phyloP scores from a whole-genome alignment of 73 alveolate species.

The Halteria grandinella region DNA sequence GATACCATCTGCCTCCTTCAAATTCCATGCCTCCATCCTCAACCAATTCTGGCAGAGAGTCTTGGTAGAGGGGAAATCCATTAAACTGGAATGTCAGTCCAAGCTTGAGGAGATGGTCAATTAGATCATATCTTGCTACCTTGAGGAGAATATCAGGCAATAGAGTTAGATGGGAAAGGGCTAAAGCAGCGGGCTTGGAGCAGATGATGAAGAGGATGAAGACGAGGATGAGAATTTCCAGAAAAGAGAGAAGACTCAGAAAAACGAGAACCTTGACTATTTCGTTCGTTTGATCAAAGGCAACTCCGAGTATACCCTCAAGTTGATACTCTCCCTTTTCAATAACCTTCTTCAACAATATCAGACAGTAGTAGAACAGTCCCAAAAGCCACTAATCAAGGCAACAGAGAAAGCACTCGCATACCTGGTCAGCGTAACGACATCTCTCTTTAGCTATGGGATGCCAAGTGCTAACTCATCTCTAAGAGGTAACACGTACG shows the following conservation, averaged over 20 bases:
- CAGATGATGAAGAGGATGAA: conserved; percentile 54
- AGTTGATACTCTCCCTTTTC: not conserved
- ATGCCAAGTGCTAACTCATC: conserved; percentile 40
- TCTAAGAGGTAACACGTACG: too few species aligned
- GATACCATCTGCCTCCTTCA: conserved; percentile 21
- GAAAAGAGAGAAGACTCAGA: conserved; percentile 14
- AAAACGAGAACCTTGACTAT: conserved; percentile 41
- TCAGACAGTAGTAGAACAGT: conserved; percentile 4
- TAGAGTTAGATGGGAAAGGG: too few species aligned
- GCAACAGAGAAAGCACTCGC: conserved; percentile 24
- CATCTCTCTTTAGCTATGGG: conserved; percentile 43
- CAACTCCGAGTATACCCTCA: conserved; percentile 10
- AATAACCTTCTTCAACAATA: conserved; percentile 5
- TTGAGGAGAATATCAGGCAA: conserved; percentile 43
- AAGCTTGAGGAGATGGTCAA: conserved; percentile 49
- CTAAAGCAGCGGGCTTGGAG: too few species aligned
- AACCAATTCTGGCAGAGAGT: conserved; percentile 53
- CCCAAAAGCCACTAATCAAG: conserved; percentile 8
- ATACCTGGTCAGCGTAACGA: conserved; percentile 28
- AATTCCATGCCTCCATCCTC: conserved; percentile 34
- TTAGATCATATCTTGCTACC: conserved; percentile 11
- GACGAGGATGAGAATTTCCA: conserved; percentile 55
- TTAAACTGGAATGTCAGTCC: conserved; percentile 20
- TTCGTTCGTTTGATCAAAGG: conserved; percentile 32
- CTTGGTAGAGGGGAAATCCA: conserved; percentile 21